Evolutionary conservation across 768 basidiomycete species (phyloP).

Genomic region (Lentinula boryana): DNA sequence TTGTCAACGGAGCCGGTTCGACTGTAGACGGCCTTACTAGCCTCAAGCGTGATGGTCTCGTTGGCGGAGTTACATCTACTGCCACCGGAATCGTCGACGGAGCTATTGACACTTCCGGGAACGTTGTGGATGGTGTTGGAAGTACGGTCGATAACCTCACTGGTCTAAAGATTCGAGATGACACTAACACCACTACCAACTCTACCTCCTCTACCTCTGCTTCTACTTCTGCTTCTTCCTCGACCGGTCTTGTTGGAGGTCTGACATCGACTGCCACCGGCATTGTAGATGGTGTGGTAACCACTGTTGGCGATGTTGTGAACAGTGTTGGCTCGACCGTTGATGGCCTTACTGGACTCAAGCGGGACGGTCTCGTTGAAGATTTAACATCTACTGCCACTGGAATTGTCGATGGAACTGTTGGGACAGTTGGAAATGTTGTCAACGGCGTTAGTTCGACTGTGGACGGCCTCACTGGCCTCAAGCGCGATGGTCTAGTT

Average conservation of each 20-base stretch:
- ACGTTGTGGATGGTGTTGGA: neutral
- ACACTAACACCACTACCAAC: neutral
- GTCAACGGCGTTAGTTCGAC: neutral
- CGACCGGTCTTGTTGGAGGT: neutral
- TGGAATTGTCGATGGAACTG: neutral
- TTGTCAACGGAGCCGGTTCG: neutral
- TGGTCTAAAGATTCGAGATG: neutral
- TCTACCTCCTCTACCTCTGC: neutral
- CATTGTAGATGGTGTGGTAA: neutral
- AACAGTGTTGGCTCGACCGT: neutral
- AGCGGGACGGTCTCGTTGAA: neutral
- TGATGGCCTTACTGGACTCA: neutral
- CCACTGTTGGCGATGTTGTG: neutral
- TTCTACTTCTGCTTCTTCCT: neutral
- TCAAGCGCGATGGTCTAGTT: neutral
- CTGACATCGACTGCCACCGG: neutral
- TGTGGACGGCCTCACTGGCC: neutral
- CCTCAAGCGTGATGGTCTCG: slow-evolving; percentile 1
- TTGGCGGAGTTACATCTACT: neutral
- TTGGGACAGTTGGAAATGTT: neutral
- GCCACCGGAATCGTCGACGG: neutral
- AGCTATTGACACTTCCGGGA: neutral
- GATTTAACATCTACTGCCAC: neutral
- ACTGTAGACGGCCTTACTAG: neutral
- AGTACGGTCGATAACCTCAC: neutral